These are phyloP conservation scores for Xylaria bambusicola DNA, from an alignment of 495 filamentous ascomycete species.

Conservation along the genomic window DNA sequence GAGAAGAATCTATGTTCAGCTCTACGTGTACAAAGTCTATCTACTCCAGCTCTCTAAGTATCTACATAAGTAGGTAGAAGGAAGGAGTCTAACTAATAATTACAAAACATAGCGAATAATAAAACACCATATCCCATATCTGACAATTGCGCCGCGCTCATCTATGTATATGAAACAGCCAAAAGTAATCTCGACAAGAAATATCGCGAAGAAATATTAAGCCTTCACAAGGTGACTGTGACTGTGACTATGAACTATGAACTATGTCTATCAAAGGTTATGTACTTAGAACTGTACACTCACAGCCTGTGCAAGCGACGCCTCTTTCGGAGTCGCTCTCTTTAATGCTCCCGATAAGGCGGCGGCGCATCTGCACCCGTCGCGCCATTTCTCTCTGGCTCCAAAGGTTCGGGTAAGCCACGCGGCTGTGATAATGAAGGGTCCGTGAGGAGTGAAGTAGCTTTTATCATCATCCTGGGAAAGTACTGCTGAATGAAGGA, in stretches of 20 bases:
- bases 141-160: too few relatives aligned
- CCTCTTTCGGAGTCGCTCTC: neutral
- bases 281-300: neutral
- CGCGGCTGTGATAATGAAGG: neutral
- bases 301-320: neutral
- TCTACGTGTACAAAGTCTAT: constrained; percentile 6
- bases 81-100: neutral
- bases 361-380: constrained; percentile 18
- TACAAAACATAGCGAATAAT: too few relatives aligned
- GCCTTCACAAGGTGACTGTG: too few relatives aligned
- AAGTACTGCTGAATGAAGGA: constrained; percentile 55
- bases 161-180: too few relatives aligned
- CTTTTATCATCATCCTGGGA: constrained; percentile 47
- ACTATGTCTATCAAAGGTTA: neutral
- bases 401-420: neutral
- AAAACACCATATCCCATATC: neutral
- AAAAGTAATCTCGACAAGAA: too few relatives aligned
- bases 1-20: neutral
- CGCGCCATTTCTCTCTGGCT: neutral
- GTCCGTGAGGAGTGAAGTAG: constrained; percentile 22
- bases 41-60: constrained; percentile 2
- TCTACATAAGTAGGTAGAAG: too few relatives aligned
- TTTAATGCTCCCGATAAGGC: constrained; percentile 26
- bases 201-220: too few relatives aligned
- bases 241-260: too few relatives aligned